phyloP scores from a whole-genome alignment of 1,284 basidiomycete genomes.

The Peniophora sp. region DNA sequence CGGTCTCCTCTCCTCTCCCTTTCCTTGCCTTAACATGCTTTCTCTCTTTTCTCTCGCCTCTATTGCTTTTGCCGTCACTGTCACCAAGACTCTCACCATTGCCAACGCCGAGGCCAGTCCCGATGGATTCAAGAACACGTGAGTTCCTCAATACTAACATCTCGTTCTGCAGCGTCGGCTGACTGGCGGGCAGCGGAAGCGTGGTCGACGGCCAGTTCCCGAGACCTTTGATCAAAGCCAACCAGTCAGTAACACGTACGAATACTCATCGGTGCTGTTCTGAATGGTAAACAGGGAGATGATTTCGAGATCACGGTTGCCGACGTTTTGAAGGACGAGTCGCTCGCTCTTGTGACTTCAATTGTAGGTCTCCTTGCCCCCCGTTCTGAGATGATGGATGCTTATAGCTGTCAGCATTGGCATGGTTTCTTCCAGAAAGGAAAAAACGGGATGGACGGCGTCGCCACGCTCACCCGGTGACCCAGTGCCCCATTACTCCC shows the following conservation, averaged over 20 bases:
- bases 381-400: conserved; percentile 21
- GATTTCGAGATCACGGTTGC: conserved; percentile 24
- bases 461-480: background rate
- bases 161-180: background rate
- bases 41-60: background rate
- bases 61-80: background rate
- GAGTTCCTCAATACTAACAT: background rate
- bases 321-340: conserved; percentile 21
- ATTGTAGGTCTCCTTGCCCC: conserved; percentile 29
- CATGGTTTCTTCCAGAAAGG: background rate
- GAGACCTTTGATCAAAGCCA: background rate
- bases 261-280: background rate
- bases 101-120: background rate
- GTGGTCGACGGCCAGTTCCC: background rate
- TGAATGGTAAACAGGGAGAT: conserved; percentile 7
- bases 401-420: background rate
- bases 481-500: background rate
- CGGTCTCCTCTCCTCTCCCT: no score
- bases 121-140: background rate
- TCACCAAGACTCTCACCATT: background rate
- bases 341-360: conserved; percentile 25
- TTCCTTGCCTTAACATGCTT: background rate
- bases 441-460: background rate
- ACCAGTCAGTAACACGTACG: conserved; percentile 4
- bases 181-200: background rate